These are phyloP conservation scores for Tricholoma matsutake DNA, from an alignment of 768 basidiomycete species.

Conservation along the genomic window DNA sequence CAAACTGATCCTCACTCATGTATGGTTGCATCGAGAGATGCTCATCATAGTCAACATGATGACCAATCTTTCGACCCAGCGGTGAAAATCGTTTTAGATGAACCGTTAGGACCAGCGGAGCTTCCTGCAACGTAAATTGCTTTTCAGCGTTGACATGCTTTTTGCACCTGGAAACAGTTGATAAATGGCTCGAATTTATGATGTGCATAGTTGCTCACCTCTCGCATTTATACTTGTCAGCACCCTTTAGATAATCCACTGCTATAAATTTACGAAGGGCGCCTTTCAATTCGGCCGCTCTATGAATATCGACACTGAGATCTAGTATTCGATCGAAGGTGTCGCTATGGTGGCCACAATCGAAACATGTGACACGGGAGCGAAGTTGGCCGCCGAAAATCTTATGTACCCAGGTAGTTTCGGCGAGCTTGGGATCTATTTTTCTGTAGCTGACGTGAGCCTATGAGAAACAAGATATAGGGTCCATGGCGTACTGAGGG, in stretches of 20 bases:
- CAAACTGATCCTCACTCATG: conserved; percentile 81
- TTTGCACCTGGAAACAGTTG: conserved; percentile 66
- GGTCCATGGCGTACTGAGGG: conserved; percentile 52
- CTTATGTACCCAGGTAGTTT: conserved; percentile 92
- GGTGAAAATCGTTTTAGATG: conserved; percentile 96
- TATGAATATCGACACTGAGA: conserved; percentile 85
- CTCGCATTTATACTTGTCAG: conserved; percentile 98
- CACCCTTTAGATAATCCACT: conserved; percentile 79
- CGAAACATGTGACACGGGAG: conserved; percentile 83
- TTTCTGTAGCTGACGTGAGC: conserved; percentile 43
- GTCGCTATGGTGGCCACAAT: conserved; percentile 86
- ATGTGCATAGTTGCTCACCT: conserved; percentile 56
- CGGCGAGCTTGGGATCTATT: conserved; percentile 64
- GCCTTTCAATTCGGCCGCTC: conserved; percentile 56
- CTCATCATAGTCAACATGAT: conserved; percentile 76
- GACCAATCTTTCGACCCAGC: conserved; percentile 81
- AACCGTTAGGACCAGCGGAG: conserved; percentile 84
- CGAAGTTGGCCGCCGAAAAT: conserved; percentile 91
- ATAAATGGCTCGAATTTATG: not conserved
- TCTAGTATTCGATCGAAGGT: conserved; percentile 96
- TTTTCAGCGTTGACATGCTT: conserved; percentile 88
- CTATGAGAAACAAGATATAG: not conserved
- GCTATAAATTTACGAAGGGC: conserved; percentile 80
- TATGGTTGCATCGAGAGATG: conserved; percentile 65
- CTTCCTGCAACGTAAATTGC: conserved; percentile 82